Evolutionary conservation across 768 basidiomycete species (phyloP), one percentile per base, ranked within the genome.

Genomic region (Punctularia strigosozonata): DNA sequence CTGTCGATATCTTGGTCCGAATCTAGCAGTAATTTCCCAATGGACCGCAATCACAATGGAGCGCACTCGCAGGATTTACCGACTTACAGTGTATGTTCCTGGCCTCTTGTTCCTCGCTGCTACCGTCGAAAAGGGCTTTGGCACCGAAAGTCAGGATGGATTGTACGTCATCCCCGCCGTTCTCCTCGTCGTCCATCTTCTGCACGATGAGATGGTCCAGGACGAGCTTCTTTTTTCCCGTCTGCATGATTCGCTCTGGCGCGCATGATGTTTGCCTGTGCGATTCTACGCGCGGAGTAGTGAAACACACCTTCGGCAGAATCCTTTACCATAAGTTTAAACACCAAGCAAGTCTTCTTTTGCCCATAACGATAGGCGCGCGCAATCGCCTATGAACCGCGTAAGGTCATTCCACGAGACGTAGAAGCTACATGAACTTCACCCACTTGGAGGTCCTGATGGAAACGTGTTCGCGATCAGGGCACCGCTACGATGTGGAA

Each of bases 161-260:
- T 52, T 82, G 75, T n/a, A 97, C 68, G 48, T 94, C 80, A 46
- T 84, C 83, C 32, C 77, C 66, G 6, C 64, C 73, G 25, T 76
- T 77, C 32, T 84, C 85, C 35, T 73, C 74, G 39, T 88, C 83
- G 46, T 90, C 87, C 82, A 94, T 90, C 55, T 88, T 89, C 59
- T 95, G 86, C 17, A 97, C 92, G 46, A 97, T 92, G 13, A 97
- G 66, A 61, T 97, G 92, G 49, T 97, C 91, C 6, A 97, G 66
- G 12, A 89, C 81, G 21, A 97, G 71, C 57, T 97, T 97, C 67
- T 87, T 89, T 65, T 94, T 94, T n/a, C 87, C 89, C 19, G 79
- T 74, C 59, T 89, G 80, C 59, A 94, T 71, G 49, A 95, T 97
- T 32, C 81, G 82, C 51, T 95, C 91, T 94, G 49, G 15, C 6